phyloP scores from a whole-genome alignment of 2,329 filamentous ascomycete species.

The Pleoardoris graminearum region DNA sequence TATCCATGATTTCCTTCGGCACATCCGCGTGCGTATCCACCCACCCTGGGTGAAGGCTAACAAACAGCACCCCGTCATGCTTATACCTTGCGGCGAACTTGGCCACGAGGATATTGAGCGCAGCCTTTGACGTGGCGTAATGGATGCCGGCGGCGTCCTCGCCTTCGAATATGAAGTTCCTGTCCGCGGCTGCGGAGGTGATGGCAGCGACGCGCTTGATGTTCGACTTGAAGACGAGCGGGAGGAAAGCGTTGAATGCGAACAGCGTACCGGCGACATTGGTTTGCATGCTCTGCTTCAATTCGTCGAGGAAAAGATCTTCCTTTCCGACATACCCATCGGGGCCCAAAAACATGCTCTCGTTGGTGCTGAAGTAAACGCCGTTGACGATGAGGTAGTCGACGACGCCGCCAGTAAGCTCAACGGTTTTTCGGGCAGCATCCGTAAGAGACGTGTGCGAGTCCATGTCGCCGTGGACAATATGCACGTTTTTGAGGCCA shows the following conservation, averaged over 20 bases:
- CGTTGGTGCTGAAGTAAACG: constrained; percentile 27
- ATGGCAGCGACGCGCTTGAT: constrained; percentile 51
- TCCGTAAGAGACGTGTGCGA: constrained; percentile 39
- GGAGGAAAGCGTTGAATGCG: constrained; percentile 47
- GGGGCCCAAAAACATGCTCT: constrained; percentile 19
- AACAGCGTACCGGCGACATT: constrained; percentile 40
- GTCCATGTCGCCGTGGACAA: constrained; percentile 45
- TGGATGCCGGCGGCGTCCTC: constrained; percentile 29
- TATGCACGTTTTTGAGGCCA: constrained; percentile 38
- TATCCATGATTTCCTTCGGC: not conserved
- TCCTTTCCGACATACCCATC: constrained; percentile 17
- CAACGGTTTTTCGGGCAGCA: constrained; percentile 37
- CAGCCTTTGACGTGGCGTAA: constrained; percentile 48
- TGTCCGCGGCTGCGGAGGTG: constrained; percentile 44
- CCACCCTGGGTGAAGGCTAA: constrained; percentile 25
- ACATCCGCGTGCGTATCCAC: constrained; percentile 21
- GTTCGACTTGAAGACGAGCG: constrained; percentile 44
- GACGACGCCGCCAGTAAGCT: constrained; percentile 42
- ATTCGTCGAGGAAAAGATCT: constrained; percentile 10
- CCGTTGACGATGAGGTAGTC: constrained; percentile 51
- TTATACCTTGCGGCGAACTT: constrained; percentile 47
- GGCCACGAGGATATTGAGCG: constrained; percentile 47
- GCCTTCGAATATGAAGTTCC: constrained; percentile 25
- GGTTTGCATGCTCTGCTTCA: constrained; percentile 27
- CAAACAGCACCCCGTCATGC: constrained; percentile 27